These are phyloP conservation scores for Kwoniella bestiolae DNA, from an alignment of 768 basidiomycete genomes.

Conservation along the genomic window DNA sequence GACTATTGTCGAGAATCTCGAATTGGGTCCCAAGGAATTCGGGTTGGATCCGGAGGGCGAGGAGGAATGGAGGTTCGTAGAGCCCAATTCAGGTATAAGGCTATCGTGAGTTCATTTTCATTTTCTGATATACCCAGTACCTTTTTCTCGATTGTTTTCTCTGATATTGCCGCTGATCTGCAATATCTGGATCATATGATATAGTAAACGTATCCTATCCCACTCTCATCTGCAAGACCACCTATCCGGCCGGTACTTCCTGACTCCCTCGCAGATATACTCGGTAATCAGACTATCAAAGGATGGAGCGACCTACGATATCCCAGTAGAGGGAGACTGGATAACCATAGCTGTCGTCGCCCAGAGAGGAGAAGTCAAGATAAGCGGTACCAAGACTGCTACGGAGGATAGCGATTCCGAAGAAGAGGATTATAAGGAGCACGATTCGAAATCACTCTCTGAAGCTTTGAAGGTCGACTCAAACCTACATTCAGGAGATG, in stretches of 20 bases:
- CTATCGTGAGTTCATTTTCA: conserved; percentile 66
- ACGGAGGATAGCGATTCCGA: conserved; percentile 17
- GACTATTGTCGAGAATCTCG: conserved; percentile 74
- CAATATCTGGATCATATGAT: neutral
- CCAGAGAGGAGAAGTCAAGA: conserved; percentile 78
- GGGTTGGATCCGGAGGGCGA: conserved; percentile 70
- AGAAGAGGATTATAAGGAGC: conserved; percentile 15
- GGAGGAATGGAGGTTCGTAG: conserved; percentile 73
- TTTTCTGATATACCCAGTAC: too few species aligned
- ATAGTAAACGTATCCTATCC: conserved; percentile 71
- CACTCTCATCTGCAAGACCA: conserved; percentile 81
- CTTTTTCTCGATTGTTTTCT: too few species aligned
- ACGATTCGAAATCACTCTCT: conserved; percentile 6
- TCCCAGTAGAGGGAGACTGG: conserved; percentile 92
- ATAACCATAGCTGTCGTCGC: conserved; percentile 94
- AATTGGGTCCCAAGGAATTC: conserved; percentile 78
- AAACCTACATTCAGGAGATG: neutral
- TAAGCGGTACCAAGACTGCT: conserved; percentile 61
- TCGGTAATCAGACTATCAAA: conserved; percentile 76
- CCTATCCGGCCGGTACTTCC: conserved; percentile 78
- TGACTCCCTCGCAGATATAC: conserved; percentile 87
- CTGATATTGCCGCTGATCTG: too few species aligned
- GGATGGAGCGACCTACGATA: conserved; percentile 81
- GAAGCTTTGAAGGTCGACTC: conserved; percentile 3
- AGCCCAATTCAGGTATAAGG: conserved; percentile 89